A percentile compares a stretch with the other conserved stretches of the same genome.
phyloP scores from a whole-genome alignment of 179 eudicot species.

The Carnegiea gigantea region DNA sequence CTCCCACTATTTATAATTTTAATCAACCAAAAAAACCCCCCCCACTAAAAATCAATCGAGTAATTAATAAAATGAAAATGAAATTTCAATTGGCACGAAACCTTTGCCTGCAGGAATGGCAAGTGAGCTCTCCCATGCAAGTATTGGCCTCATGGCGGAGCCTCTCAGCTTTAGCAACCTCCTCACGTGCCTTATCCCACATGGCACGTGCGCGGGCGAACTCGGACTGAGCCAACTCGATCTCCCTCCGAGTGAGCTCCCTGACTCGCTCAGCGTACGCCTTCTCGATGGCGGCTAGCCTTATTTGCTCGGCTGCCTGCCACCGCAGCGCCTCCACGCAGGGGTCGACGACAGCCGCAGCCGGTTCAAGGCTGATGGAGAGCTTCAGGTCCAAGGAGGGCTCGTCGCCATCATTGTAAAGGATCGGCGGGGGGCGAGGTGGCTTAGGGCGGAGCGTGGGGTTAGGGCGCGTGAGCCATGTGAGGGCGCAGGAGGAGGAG shows the following conservation, averaged over 20 bases:
- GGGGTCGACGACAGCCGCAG: neutral
- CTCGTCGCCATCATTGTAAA: conserved; percentile 11
- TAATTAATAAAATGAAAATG: neutral
- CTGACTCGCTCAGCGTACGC: conserved; percentile 87
- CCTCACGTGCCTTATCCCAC: conserved; percentile 87
- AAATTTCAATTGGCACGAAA: conserved; percentile 46
- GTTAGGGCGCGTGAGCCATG: conserved; percentile 36
- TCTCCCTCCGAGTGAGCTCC: conserved; percentile 77
- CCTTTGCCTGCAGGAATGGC: conserved; percentile 83
- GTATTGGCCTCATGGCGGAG: conserved; percentile 55
- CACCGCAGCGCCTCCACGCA: conserved; percentile 56
- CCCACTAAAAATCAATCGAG: neutral
- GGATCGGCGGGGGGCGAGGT: conserved; percentile 22
- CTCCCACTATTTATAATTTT: neutral
- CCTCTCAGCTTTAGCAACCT: conserved; percentile 62
- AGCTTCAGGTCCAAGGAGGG: conserved; percentile 72
- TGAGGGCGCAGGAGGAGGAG: conserved; percentile 28
- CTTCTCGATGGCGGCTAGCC: conserved; percentile 73
- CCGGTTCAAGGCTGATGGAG: conserved; percentile 55
- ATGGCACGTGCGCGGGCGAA: conserved; percentile 68
- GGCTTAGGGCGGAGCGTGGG: conserved; percentile 19
- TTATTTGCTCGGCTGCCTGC: conserved; percentile 85
- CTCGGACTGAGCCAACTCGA: conserved; percentile 85
- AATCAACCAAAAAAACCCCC: neutral
- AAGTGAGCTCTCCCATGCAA: conserved; percentile 82